Evolutionary conservation across 1,284 basidiomycete genomes (phyloP), one percentile per base, ranked within the genome.

Genomic region (Leccinum solheimii): DNA sequence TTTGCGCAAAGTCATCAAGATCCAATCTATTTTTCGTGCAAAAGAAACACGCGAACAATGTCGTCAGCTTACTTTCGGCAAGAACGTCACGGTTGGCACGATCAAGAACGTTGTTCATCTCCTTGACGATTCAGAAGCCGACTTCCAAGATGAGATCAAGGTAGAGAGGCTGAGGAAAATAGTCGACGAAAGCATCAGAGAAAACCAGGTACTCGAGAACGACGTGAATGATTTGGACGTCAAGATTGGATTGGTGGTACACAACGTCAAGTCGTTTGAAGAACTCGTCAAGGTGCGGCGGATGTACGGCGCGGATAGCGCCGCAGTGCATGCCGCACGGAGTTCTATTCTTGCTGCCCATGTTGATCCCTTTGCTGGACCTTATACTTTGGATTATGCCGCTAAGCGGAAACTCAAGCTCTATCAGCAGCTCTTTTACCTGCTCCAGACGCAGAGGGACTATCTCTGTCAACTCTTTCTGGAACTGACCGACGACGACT

Each of bases 81-180:
- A 87, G 63, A 96, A 97, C 67, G 97, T 99, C 64, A 92, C 92
- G 40, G 92, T 99, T 53, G 88, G 91, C 54, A 98, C 97, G 3
- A 96, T 99, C 81, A 98, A 98, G 81, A 97, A 97, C 75, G 99
- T 98, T 75, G 95, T 98, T 53, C 97, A 98, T 77, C 84, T 99
- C 26, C 85, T 99, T 54, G 95, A 98, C 73, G 95, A 99, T 76
- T 97, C 95, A 16, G 97, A 98, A 73, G 87, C 88, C 36, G 97
- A 99, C 76, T 99, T 97, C 76, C 91, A 94, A 72, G 97, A 98
- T 67, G 97, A 99, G 77, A 90, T 99, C 69, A 92, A 93, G 70
- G 87, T 99, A 27, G 97, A 83, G 91, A 26, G 26, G 55, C 80
- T 98, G 65, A 84, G 97, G 59, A 94, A 95, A 76, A 84, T 86